Base-by-base conservation (phyloP, 805 yeast genomes). In the Spathaspora boniae region DNA sequence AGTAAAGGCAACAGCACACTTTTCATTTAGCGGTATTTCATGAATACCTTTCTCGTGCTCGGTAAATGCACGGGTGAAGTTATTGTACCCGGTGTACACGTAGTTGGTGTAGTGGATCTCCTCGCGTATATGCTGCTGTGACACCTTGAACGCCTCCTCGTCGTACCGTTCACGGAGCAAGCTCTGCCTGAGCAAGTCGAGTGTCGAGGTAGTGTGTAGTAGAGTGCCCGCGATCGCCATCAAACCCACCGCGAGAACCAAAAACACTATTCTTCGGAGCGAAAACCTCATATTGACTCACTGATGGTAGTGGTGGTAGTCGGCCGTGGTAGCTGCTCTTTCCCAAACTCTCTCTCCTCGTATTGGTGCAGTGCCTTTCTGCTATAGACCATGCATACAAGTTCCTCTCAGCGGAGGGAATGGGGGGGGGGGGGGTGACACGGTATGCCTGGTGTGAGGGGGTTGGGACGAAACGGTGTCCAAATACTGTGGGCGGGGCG, bases 81-180 rank as follows among this genome's bases (percentile, higher is more conserved):
- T 40, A 4, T 51, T 45, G 34, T 46, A 52, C 4, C 46, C 47
- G 3, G 45, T 25, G 36, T 34, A 56, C 29, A 46, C 35, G 36
- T 56, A 58, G 8, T 55, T 55, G 21, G 54, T 29, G 38, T 48
- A 55, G 37, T 58, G 62, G 19, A 60, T 31, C 6, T 33, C 22
- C 3, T 38, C 24, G 22, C 52, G 38, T 6, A 51, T 30, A 8
- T 26, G 12, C 36, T 14, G 11, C 16, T 8, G 20, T 17, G 34
- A 44, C 46, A n/a, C 29, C 37, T 12, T 28, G 40, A 2, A 25
- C 22, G 22, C 37, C 43, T 23, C 43, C 49, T 8, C 14, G 26
- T 16, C 29, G 28, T 4, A 9, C 12, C 33, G n/a, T 7, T 26
- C 22, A 11, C 26, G 6, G 5, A 40, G 9, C 22, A 37, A 32